Evolutionary conservation across 2,329 filamentous ascomycete genomes (phyloP).

Genomic region (Chalara sp.): DNA sequence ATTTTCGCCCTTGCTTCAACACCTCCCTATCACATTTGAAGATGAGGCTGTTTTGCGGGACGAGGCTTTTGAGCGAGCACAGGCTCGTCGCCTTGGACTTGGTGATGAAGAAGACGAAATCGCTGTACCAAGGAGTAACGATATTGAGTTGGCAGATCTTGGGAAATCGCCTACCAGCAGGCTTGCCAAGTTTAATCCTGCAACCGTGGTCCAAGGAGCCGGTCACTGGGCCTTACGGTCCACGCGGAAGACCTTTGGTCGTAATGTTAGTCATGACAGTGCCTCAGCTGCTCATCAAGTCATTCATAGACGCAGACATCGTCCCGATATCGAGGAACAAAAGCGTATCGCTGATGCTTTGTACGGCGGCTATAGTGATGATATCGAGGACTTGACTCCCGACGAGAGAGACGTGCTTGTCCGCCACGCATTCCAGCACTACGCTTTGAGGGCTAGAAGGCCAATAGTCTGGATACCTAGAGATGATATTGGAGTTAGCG

Average conservation of each 20-base stretch:
- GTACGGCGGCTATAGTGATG: conserved; percentile 82
- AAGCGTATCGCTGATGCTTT: conserved; percentile 68
- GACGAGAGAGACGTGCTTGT: conserved; percentile 83
- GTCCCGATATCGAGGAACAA: conserved; percentile 63
- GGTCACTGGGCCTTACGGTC: conserved; percentile 21
- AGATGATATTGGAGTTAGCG: conserved; percentile 82
- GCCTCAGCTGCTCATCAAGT: conserved; percentile 12
- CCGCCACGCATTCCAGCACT: conserved; percentile 84
- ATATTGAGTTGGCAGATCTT: conserved; percentile 40
- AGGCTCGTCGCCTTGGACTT: conserved; percentile 62
- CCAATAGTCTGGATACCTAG: conserved; percentile 92
- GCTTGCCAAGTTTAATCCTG: conserved; percentile 21
- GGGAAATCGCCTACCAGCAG: conserved; percentile 23
- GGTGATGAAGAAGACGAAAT: conserved; percentile 32
- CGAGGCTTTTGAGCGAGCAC: conserved; percentile 75
- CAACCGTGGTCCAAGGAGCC: conserved; percentile 21
- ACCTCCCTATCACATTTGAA: conserved; percentile 90
- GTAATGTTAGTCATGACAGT: conserved; percentile 37
- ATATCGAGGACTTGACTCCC: conserved; percentile 88
- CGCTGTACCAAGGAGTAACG: conserved; percentile 17
- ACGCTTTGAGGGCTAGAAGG: conserved; percentile 73
- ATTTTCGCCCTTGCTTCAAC: conserved; percentile 79
- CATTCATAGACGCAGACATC: conserved; percentile 37
- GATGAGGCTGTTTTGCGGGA: conserved; percentile 92
- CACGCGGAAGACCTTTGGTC: conserved; percentile 35